These are phyloP conservation scores for Aspergillus tubingensis DNA, from an alignment of 2,329 filamentous ascomycete species.

Conservation along the genomic window DNA sequence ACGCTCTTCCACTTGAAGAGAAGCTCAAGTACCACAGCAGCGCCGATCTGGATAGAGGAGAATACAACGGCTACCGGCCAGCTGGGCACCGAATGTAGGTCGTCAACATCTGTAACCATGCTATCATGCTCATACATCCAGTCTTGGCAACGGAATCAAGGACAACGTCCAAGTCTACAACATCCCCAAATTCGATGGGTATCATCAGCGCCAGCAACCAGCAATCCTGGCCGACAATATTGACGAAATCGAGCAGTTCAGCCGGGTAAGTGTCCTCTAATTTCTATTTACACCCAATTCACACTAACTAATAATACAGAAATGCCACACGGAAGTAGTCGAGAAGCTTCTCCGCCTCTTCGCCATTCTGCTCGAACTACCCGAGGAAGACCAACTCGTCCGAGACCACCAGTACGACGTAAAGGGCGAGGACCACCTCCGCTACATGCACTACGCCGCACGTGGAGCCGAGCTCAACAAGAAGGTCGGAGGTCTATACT, in stretches of 20 bases:
- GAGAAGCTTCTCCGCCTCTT: slow-evolving; percentile 58
- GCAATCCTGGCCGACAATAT: slow-evolving; percentile 52
- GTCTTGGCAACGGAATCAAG: slow-evolving; percentile 44
- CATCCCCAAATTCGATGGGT: slow-evolving; percentile 58
- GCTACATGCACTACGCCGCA: slow-evolving; percentile 62
- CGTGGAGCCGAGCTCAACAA: slow-evolving; percentile 53
- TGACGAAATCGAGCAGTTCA: slow-evolving; percentile 59
- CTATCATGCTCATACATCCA: slow-evolving; percentile 10
- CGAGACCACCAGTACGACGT: slow-evolving; percentile 59
- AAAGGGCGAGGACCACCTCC: slow-evolving; percentile 62
- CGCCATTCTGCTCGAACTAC: slow-evolving; percentile 62
- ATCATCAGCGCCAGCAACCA: slow-evolving; percentile 51
- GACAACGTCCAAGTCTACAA: slow-evolving; percentile 65
- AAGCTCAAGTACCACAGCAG: slow-evolving; percentile 57
- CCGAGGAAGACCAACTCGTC: slow-evolving; percentile 59
- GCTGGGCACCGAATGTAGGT: slow-evolving; percentile 44
- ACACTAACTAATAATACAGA: slow-evolving; percentile 9
- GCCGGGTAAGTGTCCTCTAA: slow-evolving; percentile 31
- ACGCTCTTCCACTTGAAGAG: slow-evolving; percentile 58
- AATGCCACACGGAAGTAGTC: slow-evolving; percentile 37
- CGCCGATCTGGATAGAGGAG: slow-evolving; percentile 53
- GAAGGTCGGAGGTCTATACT: slow-evolving; percentile 48
- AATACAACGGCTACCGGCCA: slow-evolving; percentile 60
- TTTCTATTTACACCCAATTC: too few species aligned
- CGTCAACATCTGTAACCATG: slow-evolving; percentile 1